Evolutionary conservation across 257 asterid genomes (phyloP).

Genomic region (Penstemon eatonii): DNA sequence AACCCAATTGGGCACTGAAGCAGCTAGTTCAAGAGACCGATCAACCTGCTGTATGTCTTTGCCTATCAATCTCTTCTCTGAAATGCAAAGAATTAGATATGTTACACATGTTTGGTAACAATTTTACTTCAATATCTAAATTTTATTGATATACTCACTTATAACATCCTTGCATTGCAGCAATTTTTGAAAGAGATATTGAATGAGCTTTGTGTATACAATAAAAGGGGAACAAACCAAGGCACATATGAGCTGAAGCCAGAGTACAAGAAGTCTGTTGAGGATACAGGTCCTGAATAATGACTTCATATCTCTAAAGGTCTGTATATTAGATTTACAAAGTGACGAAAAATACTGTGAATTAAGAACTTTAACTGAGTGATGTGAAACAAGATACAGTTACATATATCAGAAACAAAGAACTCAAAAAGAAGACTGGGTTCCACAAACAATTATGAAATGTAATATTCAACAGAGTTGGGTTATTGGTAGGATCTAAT

Average conservation of each 20-base stretch:
- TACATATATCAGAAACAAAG: too few relatives aligned
- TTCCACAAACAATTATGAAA: not conserved
- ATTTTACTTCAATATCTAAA: not conserved
- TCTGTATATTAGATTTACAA: constrained; percentile 35
- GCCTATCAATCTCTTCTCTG: constrained; percentile 13
- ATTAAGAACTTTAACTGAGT: too few relatives aligned
- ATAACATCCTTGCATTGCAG: constrained; percentile 39
- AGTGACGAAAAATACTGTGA: constrained; percentile 17
- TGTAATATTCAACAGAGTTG: constrained; percentile 10
- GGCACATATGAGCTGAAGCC: constrained; percentile 95
- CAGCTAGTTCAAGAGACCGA: constrained; percentile 92
- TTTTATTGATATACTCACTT: not conserved
- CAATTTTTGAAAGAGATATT: constrained; percentile 89
- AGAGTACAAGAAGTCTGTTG: constrained; percentile 84
- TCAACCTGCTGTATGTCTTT: constrained; percentile 81
- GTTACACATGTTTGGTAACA: not conserved
- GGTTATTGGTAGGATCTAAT: not conserved
- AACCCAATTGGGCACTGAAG: constrained; percentile 90
- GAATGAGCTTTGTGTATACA: constrained; percentile 84
- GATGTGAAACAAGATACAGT: too few relatives aligned
- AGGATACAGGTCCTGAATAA: constrained; percentile 75
- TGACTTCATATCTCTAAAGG: constrained; percentile 18
- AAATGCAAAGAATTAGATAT: not conserved
- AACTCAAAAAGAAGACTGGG: too few relatives aligned
- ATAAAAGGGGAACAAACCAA: constrained; percentile 87